Conservation (phyloP, 352 stramenopile genomes). For the Phytopythium chamaehyphon region DNA sequence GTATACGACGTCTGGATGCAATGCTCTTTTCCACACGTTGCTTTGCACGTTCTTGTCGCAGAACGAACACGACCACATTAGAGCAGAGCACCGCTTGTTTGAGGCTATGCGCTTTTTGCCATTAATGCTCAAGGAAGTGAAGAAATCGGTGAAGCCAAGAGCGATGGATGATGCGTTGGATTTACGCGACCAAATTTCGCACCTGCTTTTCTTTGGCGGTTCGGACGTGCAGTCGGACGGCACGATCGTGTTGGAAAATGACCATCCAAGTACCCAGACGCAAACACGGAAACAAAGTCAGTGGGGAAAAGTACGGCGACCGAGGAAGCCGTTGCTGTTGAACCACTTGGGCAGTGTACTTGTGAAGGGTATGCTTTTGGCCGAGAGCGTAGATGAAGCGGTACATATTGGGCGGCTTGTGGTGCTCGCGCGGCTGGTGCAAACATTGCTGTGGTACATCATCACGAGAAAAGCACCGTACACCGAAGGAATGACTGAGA, state of each 20-base stretch:
- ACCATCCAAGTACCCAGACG: slow-evolving; percentile 79
- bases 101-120: slow-evolving; percentile 73
- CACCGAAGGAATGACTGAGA: slow-evolving; percentile 54
- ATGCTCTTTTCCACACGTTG: slow-evolving; percentile 77
- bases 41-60: slow-evolving; percentile 72
- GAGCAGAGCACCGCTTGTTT: slow-evolving; percentile 56
- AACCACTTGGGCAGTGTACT: slow-evolving; percentile 70
- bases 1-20: slow-evolving; percentile 70
- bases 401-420: slow-evolving; percentile 60
- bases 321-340: slow-evolving; percentile 69
- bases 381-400: slow-evolving; percentile 46
- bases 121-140: slow-evolving; percentile 63
- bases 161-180: slow-evolving; percentile 14
- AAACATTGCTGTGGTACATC: slow-evolving; percentile 74
- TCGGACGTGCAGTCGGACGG: slow-evolving; percentile 67
- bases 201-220: slow-evolving; percentile 69
- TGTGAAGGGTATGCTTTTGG: slow-evolving; percentile 66
- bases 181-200: slow-evolving; percentile 42
- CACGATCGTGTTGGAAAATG: slow-evolving; percentile 64
- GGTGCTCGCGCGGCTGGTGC: slow-evolving; percentile 64
- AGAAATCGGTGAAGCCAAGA: slow-evolving; percentile 1
- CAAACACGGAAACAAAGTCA: slow-evolving; percentile 86
- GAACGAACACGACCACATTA: slow-evolving; percentile 52
- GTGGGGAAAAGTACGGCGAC: slow-evolving; percentile 77
- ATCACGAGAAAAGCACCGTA: slow-evolving; percentile 58